Conservation (phyloP, 2,329 filamentous ascomycete species). For the Cladophialophora yegresii region DNA sequence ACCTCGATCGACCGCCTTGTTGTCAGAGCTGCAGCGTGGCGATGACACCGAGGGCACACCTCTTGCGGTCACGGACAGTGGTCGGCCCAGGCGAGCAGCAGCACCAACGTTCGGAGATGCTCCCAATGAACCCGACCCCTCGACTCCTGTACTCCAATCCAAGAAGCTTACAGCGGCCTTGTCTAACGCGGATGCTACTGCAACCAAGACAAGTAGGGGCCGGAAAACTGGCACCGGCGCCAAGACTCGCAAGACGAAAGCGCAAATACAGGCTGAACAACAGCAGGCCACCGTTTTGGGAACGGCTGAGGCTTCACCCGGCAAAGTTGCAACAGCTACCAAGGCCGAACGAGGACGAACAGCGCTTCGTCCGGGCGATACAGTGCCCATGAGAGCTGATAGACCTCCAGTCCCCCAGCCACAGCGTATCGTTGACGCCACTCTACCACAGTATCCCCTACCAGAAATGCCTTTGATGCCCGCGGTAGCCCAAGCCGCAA, state of each 20-base stretch:
- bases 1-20: conserved; percentile 52
- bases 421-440: conserved; percentile 21
- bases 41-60: conserved; percentile 46
- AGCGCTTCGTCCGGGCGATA: conserved; percentile 28
- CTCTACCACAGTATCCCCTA: conserved; percentile 18
- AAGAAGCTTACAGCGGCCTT: conserved; percentile 38
- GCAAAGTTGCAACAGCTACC: conserved; percentile 17
- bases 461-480: conserved; percentile 15
- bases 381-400: conserved; percentile 21
- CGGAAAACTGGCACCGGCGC: conserved; percentile 35
- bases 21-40: conserved; percentile 51
- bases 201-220: conserved; percentile 30
- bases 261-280: conserved; percentile 35
- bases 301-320: conserved; percentile 26
- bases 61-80: conserved; percentile 52
- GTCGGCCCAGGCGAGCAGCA: conserved; percentile 52
- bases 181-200: conserved; percentile 38
- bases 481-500: conserved; percentile 8
- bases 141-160: conserved; percentile 38
- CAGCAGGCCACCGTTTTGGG: conserved; percentile 24
- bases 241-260: conserved; percentile 35
- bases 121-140: conserved; percentile 38
- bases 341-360: conserved; percentile 30
- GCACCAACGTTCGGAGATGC: conserved; percentile 52
- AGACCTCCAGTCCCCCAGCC: conserved; percentile 15